Percentiles rank a stretch among this genome's conserved stretches.
Conservation (phyloP, 2,329 filamentous ascomycete species). For the Tetracladium maxilliforme region DNA sequence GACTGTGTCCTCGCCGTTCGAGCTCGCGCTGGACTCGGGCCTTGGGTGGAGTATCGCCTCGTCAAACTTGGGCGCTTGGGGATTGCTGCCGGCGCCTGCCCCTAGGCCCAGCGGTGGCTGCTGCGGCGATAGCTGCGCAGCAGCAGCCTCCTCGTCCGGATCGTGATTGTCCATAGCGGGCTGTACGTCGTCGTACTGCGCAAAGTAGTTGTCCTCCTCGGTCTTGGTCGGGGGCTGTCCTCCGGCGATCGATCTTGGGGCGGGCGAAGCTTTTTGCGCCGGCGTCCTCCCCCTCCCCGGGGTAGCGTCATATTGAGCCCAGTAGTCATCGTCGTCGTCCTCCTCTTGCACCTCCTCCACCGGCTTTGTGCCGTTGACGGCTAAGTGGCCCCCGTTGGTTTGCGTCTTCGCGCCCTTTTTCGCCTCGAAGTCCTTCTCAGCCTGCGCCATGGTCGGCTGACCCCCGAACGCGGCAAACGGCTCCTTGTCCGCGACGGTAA, state of each 20-base stretch:
- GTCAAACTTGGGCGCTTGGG: background rate
- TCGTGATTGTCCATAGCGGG: slow-evolving; percentile 71
- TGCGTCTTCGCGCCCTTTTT: slow-evolving; percentile 11
- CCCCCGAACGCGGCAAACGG: slow-evolving; percentile 40
- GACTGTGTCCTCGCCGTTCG: slow-evolving; percentile 39
- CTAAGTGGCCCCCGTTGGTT: background rate
- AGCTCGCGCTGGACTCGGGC: slow-evolving; percentile 41
- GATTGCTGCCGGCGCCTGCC: background rate
- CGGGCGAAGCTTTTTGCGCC: slow-evolving; percentile 45
- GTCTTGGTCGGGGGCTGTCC: slow-evolving; percentile 12
- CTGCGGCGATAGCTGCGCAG: too few relatives aligned
- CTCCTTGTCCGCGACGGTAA: slow-evolving; percentile 42
- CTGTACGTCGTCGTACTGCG: slow-evolving; percentile 64
- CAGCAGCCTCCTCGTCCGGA: slow-evolving; percentile 51
- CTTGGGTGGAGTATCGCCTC: slow-evolving; percentile 34
- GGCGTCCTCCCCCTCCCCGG: slow-evolving; percentile 48
- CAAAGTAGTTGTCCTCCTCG: slow-evolving; percentile 59
- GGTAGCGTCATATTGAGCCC: slow-evolving; percentile 63
- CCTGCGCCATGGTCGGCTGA: slow-evolving; percentile 35
- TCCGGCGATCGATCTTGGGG: slow-evolving; percentile 24
- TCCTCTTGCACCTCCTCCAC: slow-evolving; percentile 28
- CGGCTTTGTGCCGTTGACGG: slow-evolving; percentile 5
- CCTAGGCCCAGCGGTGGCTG: slow-evolving; percentile 13
- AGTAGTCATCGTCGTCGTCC: slow-evolving; percentile 66
- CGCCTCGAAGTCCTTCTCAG: slow-evolving; percentile 38